Conservation (phyloP, 805 yeast species). For the Cephaloascus fragrans region DNA sequence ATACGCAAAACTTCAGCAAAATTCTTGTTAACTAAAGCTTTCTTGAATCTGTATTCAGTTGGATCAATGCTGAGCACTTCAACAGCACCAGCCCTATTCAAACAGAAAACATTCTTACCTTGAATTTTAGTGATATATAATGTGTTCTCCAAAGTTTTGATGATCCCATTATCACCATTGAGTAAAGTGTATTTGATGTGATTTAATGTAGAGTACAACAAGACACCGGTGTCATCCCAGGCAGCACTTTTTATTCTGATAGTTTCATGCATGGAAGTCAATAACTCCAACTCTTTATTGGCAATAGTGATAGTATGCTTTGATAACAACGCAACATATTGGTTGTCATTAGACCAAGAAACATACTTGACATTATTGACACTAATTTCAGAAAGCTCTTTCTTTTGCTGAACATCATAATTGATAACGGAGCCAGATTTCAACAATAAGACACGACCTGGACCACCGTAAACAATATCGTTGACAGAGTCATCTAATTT, state of each 20-base stretch:
- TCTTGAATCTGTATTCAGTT: conserved; percentile 93
- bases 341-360: conserved; percentile 82
- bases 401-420: conserved; percentile 90
- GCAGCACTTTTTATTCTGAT: conserved; percentile 94
- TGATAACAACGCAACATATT: conserved; percentile 76
- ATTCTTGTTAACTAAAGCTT: conserved; percentile 81
- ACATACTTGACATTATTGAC: conserved; percentile 81
- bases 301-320: conserved; percentile 92
- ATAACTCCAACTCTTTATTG: conserved; percentile 61
- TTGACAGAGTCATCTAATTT: conserved; percentile 57
- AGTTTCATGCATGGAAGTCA: conserved; percentile 89
- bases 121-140: conserved; percentile 67
- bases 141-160: conserved; percentile 85
- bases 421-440: conserved; percentile 65
- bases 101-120: conserved; percentile 66
- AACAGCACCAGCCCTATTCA: conserved; percentile 79
- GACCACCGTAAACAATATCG: conserved; percentile 70
- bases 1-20: conserved; percentile 87
- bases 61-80: conserved; percentile 80
- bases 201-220: conserved; percentile 88
- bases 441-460: conserved; percentile 74
- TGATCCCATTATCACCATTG: conserved; percentile 93
- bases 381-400: conserved; percentile 56
- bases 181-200: conserved; percentile 89
- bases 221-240: conserved; percentile 92